Evolutionary conservation across 371 early-diverging fungal species (phyloP).

Genomic region (Haplosporangium sp.): DNA sequence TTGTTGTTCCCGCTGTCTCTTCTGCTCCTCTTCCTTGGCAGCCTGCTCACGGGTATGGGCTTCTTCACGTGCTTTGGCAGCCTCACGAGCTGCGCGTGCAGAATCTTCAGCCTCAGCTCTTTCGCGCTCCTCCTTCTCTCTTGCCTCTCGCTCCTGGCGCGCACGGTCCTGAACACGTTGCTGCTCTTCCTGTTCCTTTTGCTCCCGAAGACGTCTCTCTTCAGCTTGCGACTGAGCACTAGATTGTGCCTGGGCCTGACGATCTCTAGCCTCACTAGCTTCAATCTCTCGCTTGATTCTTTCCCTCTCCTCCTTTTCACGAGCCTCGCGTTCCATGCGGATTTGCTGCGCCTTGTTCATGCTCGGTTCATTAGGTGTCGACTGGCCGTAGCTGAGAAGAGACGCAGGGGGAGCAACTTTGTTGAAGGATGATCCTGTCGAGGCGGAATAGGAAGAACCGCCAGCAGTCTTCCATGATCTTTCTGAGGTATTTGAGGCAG

Average conservation of each 20-base stretch:
- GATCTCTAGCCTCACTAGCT: conserved; percentile 52
- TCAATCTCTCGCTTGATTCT: conserved; percentile 56
- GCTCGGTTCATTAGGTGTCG: conserved; percentile 28
- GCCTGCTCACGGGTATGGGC: conserved; percentile 32
- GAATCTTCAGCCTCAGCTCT: conserved; percentile 54
- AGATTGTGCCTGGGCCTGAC: conserved; percentile 10
- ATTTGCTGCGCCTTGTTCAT: conserved; percentile 46
- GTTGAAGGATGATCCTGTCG: conserved; percentile 29
- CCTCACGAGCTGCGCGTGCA: conserved; percentile 45
- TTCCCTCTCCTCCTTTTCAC: conserved; percentile 59
- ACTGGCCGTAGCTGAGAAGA: conserved; percentile 19
- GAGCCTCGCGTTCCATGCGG: conserved; percentile 22
- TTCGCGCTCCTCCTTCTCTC: conserved; percentile 44
- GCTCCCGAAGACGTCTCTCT: conserved; percentile 48
- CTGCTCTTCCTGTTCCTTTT: conserved; percentile 39
- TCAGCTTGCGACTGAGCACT: conserved; percentile 35
- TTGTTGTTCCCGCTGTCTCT: conserved; percentile 23
- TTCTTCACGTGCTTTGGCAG: conserved; percentile 34
- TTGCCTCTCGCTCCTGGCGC: conserved; percentile 31
- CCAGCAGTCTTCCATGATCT: conserved; percentile 36
- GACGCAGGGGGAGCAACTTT: conserved; percentile 34
- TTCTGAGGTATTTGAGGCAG: conserved; percentile 15
- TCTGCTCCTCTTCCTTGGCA: conserved; percentile 40
- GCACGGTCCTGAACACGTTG: conserved; percentile 20
- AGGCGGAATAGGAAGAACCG: conserved; percentile 32